Conservation (phyloP, 345 rosid genomes). For the Eucalyptus guilfoylei region DNA sequence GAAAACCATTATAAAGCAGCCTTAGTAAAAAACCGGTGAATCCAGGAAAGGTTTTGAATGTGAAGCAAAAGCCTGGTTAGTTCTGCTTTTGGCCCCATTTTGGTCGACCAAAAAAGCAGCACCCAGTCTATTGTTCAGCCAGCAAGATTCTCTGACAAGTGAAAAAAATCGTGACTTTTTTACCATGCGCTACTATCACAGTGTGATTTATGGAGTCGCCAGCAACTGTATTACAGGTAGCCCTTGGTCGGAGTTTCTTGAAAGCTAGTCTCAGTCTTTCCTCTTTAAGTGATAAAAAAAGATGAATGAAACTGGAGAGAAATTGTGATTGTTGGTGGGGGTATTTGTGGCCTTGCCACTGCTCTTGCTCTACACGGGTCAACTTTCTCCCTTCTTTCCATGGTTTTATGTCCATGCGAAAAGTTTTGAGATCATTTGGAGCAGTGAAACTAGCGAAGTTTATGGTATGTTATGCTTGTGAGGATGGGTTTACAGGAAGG, state of each 20-base stretch:
- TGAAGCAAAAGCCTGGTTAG: neutral
- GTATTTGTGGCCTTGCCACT: constrained; percentile 1
- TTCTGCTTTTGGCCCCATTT: neutral
- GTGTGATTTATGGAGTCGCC: neutral
- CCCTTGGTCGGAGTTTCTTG: neutral
- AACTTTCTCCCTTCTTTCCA: neutral
- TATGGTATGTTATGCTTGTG: neutral
- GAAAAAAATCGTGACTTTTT: neutral
- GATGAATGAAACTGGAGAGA: neutral
- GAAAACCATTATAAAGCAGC: neutral
- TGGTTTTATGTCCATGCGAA: neutral
- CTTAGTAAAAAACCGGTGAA: neutral
- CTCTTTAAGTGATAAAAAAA: neutral
- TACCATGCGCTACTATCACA: neutral
- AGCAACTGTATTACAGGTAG: neutral
- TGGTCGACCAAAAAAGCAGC: neutral
- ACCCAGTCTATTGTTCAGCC: neutral
- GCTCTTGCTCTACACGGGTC: neutral
- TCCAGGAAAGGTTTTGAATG: neutral
- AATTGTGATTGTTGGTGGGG: constrained; percentile 1
- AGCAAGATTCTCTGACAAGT: neutral
- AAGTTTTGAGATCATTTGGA: neutral
- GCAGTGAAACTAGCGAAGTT: neutral
- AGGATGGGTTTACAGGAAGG: neutral
- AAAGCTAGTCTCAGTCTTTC: neutral